Evolutionary conservation across 495 filamentous ascomycete genomes (phyloP).

Genomic region (Penicillium steckii): DNA sequence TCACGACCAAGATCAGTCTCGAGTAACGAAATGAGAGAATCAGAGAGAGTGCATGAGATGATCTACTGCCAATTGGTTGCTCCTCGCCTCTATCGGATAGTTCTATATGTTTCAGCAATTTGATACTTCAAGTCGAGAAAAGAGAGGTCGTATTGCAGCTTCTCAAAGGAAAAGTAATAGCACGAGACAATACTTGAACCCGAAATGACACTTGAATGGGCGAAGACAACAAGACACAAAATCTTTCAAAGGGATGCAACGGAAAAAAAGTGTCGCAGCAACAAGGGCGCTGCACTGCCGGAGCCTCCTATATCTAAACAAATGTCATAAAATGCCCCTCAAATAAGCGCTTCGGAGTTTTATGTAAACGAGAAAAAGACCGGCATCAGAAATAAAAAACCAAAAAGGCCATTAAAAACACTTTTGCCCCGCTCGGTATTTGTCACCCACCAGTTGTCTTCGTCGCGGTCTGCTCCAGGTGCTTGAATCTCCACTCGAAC

Average conservation of each 20-base stretch:
- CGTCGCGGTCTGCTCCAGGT: constrained; percentile 35
- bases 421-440: constrained; percentile 7
- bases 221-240: neutral
- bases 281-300: neutral
- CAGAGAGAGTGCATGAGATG: neutral
- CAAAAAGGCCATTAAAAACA: constrained; percentile 8
- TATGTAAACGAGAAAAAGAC: constrained; percentile 1
- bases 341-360: constrained; percentile 3
- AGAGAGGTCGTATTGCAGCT: neutral
- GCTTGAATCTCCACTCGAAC: constrained; percentile 40
- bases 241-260: neutral
- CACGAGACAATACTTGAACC: neutral
- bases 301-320: constrained; percentile 20
- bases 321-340: constrained; percentile 34
- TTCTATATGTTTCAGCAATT: neutral
- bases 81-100: neutral
- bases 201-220: neutral
- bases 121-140: neutral
- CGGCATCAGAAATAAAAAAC: no score
- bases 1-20: constrained; percentile 9
- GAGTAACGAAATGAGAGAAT: neutral
- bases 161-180: constrained; percentile 1
- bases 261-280: neutral
- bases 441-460: constrained; percentile 12
- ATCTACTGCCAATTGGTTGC: neutral